A percentile compares a stretch with the other conserved stretches of the same genome.
Evolutionary conservation across 1,284 basidiomycete genomes (phyloP).

Genomic region (Phenoliferia sp.): DNA sequence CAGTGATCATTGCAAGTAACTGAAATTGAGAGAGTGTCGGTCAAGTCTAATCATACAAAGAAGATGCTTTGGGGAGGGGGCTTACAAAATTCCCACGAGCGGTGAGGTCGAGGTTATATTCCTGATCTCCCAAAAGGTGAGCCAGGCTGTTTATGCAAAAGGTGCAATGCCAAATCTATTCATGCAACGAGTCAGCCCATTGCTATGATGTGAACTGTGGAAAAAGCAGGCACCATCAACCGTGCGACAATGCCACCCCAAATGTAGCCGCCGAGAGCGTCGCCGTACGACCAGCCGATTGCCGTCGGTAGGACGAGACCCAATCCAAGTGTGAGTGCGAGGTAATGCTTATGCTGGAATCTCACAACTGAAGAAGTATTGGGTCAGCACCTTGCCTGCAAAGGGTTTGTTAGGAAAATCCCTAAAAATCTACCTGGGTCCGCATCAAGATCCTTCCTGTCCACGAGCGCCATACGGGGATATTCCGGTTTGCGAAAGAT

Average conservation of each 20-base stretch:
- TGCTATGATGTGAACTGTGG: conserved; percentile 8
- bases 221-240: conserved; percentile 45
- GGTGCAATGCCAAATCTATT: conserved; percentile 62
- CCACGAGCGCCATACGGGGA: conserved; percentile 58
- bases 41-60: background rate
- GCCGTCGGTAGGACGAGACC: conserved; percentile 57
- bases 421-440: conserved; percentile 46
- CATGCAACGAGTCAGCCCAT: background rate
- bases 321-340: conserved; percentile 57
- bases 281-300: conserved; percentile 56
- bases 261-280: conserved; percentile 59
- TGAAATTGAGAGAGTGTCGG: conserved; percentile 36
- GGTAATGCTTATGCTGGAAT: conserved; percentile 66
- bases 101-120: conserved; percentile 70
- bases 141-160: conserved; percentile 76
- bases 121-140: conserved; percentile 71
- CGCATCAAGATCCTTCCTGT: conserved; percentile 62
- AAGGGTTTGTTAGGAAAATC: background rate
- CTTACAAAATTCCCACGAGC: conserved; percentile 65
- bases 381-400: background rate
- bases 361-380: conserved; percentile 63
- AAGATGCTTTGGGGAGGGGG: background rate
- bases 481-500: conserved; percentile 73
- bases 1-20: conserved; percentile 64
- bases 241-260: conserved; percentile 63